Evolutionary conservation across 2,329 filamentous ascomycete species (phyloP).

Genomic region (Stemphylium beticola): DNA sequence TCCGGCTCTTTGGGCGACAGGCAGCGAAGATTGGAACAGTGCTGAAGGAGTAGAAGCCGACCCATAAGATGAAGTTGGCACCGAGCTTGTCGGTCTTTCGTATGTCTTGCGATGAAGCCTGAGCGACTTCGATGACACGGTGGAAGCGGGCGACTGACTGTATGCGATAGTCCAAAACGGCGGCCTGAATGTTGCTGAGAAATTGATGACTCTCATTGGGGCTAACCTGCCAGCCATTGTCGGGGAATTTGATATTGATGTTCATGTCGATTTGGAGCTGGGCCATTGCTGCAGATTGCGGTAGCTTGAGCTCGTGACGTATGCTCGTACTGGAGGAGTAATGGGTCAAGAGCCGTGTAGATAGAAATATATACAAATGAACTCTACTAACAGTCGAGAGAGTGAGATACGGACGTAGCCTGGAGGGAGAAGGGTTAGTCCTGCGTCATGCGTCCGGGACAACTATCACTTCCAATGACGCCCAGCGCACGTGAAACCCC

Average conservation of each 20-base stretch:
- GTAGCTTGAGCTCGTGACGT: too few relatives aligned
- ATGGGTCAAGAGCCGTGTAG: too few relatives aligned
- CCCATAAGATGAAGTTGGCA: background rate
- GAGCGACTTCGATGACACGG: conserved; percentile 5
- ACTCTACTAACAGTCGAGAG: too few relatives aligned
- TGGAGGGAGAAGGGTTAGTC: too few relatives aligned
- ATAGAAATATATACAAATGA: too few relatives aligned
- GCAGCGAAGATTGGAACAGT: background rate
- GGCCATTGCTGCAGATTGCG: too few relatives aligned
- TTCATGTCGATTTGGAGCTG: background rate
- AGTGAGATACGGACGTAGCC: too few relatives aligned
- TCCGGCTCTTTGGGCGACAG: background rate
- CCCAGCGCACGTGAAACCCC: too few relatives aligned
- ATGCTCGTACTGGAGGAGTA: too few relatives aligned
- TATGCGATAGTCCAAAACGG: conserved; percentile 9
- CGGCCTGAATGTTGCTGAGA: conserved; percentile 8
- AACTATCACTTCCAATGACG: too few relatives aligned
- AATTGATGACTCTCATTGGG: conserved; percentile 8
- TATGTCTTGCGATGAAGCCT: background rate
- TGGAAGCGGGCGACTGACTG: conserved; percentile 14
- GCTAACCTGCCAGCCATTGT: conserved; percentile 2
- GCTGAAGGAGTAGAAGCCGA: conserved; percentile 16
- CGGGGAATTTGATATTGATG: background rate
- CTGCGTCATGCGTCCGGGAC: too few relatives aligned
- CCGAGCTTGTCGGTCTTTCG: background rate